phyloP scores from a whole-genome alignment of 1,284 basidiomycete genomes.

The Ceratobasidium sp. region DNA sequence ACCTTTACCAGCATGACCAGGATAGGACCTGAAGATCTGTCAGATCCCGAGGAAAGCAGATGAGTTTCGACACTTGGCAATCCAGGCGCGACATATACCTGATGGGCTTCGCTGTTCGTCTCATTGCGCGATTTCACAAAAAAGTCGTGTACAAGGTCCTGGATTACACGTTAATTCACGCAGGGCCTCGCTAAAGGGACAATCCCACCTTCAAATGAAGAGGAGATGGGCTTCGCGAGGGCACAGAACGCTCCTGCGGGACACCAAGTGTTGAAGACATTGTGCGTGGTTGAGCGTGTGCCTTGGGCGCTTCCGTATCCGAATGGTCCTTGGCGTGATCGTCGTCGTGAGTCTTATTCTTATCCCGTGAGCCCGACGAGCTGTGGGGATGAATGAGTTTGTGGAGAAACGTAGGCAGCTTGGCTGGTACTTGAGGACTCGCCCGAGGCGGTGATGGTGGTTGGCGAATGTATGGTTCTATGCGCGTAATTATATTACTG shows the following conservation, averaged over 20 bases:
- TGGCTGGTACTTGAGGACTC: background rate
- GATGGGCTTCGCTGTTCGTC: conserved; percentile 85
- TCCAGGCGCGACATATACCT: conserved; percentile 58
- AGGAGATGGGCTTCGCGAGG: conserved; percentile 22
- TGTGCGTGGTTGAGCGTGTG: background rate
- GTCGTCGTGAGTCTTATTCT: background rate
- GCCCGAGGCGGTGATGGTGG: background rate
- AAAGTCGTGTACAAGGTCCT: conserved; percentile 52
- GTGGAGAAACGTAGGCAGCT: conserved; percentile 23
- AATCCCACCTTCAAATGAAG: conserved; percentile 25
- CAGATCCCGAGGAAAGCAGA: conserved; percentile 29
- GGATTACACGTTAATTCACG: conserved; percentile 5
- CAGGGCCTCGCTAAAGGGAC: background rate
- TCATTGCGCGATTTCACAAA: conserved; percentile 67
- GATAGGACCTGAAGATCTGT: conserved; percentile 65
- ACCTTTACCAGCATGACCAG: conserved; percentile 64
- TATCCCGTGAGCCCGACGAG: conserved; percentile 9
- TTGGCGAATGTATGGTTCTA: background rate
- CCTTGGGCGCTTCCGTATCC: background rate
- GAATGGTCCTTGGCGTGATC: background rate
- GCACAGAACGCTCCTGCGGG: background rate
- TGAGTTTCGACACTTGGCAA: conserved; percentile 38
- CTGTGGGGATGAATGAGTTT: conserved; percentile 27
- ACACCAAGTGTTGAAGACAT: background rate
- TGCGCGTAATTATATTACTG: conserved; percentile 12